Evolutionary conservation across 805 yeast genomes (phyloP).

Genomic region (Hanseniaspora occidentalis): DNA sequence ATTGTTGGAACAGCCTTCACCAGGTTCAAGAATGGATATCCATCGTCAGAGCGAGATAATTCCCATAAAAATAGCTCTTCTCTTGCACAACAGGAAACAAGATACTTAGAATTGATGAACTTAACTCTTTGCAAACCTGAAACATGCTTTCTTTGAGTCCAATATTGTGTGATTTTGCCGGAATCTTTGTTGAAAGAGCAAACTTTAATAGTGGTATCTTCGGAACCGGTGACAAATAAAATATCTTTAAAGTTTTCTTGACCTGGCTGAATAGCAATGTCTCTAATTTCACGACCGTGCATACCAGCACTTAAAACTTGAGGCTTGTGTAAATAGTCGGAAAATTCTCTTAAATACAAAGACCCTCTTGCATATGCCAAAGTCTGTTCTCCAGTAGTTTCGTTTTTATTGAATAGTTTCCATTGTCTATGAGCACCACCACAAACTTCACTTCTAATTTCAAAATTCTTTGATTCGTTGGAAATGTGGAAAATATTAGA

Average conservation of each 20-base stretch:
- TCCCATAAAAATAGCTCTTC: slow-evolving; percentile 85
- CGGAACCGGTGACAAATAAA: slow-evolving; percentile 67
- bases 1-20: slow-evolving; percentile 41
- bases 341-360: background rate
- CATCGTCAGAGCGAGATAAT: slow-evolving; percentile 26
- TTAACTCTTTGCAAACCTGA: slow-evolving; percentile 74
- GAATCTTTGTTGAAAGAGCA: slow-evolving; percentile 23
- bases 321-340: slow-evolving; percentile 8
- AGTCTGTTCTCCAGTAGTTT: background rate
- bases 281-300: slow-evolving; percentile 88
- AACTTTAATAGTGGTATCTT: slow-evolving; percentile 72
- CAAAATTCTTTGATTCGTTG: slow-evolving; percentile 69
- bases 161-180: slow-evolving; percentile 35
- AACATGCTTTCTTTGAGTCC: slow-evolving; percentile 70
- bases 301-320: slow-evolving; percentile 43
- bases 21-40: slow-evolving; percentile 35
- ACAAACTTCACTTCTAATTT: slow-evolving; percentile 57
- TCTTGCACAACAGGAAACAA: slow-evolving; percentile 61
- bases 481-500: slow-evolving; percentile 67
- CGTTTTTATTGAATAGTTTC: slow-evolving; percentile 30
- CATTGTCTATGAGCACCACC: slow-evolving; percentile 91
- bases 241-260: slow-evolving; percentile 18
- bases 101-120: slow-evolving; percentile 37
- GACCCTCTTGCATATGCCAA: background rate
- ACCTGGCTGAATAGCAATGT: slow-evolving; percentile 38